A percentile compares a stretch with the other conserved stretches of the same genome.
Evolutionary conservation across 306 rosid genomes (phyloP).

Genomic region (Cucurbita moschata): DNA sequence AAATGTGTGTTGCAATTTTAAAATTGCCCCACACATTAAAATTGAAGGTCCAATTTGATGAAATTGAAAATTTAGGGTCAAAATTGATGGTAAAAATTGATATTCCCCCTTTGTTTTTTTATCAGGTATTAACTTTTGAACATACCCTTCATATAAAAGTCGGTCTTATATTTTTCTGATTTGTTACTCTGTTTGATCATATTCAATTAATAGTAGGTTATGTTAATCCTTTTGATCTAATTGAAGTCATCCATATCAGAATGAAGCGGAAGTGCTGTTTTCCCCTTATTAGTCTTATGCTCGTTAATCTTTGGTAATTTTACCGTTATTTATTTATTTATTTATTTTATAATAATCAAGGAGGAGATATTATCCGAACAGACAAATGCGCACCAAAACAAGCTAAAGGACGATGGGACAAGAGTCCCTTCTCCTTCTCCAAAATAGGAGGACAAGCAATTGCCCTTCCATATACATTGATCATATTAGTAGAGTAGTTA

Average conservation of each 20-base stretch:
- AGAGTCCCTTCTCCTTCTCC: not conserved
- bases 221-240: not conserved
- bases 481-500: not conserved
- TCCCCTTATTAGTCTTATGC: not conserved
- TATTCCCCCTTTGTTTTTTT: not conserved
- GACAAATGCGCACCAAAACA: not conserved
- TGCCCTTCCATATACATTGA: not conserved
- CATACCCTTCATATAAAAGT: not conserved
- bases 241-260: not conserved
- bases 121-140: not conserved
- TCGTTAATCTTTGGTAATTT: not conserved
- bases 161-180: not conserved
- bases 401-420: not conserved
- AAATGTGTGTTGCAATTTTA: not conserved
- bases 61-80: no score
- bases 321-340: not conserved
- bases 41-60: no score
- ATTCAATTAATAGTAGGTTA: not conserved
- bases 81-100: no score
- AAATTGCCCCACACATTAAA: no score
- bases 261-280: not conserved
- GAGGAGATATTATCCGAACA: not conserved
- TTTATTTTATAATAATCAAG: not conserved
- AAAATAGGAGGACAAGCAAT: not conserved
- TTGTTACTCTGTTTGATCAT: not conserved